Conservation (phyloP, 2,329 filamentous ascomycete genomes). For the Colletotrichum navitas region DNA sequence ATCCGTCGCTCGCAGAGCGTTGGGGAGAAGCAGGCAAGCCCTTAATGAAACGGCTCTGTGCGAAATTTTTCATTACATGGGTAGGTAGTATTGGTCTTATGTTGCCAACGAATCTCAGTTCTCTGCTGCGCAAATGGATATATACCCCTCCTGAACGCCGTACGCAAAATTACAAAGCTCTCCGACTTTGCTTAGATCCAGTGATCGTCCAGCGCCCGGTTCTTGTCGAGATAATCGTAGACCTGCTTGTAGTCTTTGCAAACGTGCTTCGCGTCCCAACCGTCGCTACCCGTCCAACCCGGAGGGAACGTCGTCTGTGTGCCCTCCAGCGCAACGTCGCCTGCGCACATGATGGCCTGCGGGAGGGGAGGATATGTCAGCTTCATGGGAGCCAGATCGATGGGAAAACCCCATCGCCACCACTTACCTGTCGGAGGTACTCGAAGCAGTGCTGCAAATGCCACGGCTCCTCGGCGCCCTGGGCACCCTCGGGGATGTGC, state of each 20-base stretch:
- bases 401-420: background rate
- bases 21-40: too few relatives aligned
- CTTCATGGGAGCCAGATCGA: background rate
- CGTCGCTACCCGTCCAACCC: slow-evolving; percentile 55
- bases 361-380: background rate
- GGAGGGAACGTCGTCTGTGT: slow-evolving; percentile 56
- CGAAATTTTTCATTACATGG: background rate
- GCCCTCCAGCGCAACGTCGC: slow-evolving; percentile 52
- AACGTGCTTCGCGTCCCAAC: slow-evolving; percentile 59
- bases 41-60: background rate
- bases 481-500: slow-evolving; percentile 46
- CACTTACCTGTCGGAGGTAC: slow-evolving; percentile 46
- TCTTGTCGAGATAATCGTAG: slow-evolving; percentile 50
- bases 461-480: slow-evolving; percentile 44
- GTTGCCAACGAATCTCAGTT: background rate
- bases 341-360: slow-evolving; percentile 51
- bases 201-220: slow-evolving; percentile 50
- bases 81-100: background rate
- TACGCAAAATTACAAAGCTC: slow-evolving; percentile 17
- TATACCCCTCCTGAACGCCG: slow-evolving; percentile 1
- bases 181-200: slow-evolving; percentile 51
- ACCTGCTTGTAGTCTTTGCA: slow-evolving; percentile 56
- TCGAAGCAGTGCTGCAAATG: slow-evolving; percentile 58
- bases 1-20: too few relatives aligned
- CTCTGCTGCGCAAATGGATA: background rate